Evolutionary conservation across 805 yeast genomes (phyloP), one percentile per base, ranked within the genome.

Genomic region (Candida chilensis): DNA sequence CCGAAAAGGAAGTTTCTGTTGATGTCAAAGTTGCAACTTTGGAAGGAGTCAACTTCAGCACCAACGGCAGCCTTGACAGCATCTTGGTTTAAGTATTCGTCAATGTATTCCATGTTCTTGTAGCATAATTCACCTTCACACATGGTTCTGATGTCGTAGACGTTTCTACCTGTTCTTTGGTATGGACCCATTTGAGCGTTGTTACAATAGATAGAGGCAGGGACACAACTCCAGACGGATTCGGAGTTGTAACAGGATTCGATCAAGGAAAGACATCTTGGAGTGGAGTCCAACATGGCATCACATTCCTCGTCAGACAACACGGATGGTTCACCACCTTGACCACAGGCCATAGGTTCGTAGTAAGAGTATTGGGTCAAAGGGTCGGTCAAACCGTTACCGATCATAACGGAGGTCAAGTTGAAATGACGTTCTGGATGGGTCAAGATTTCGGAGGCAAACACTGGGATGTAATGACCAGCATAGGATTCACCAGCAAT

Each of bases 401-500:
- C 97, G 46, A 88, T 88, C 50, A 90, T 49, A 13, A 88, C 78
- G 3, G 95, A 83, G 9, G 81, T 60, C 41, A 87, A 64, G 44
- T 84, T 73, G 47, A 79, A 76, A 44, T 56, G 49, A 40, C 75
- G 60, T 47, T 77, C 79, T 16, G 70, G 64, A 45, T 82, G 85
- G 24, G 71, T 61, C 44, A 84, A 59, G 43, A 87, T 85, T 54
- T 85, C 94, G 35, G 72, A 52, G 5, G 94, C 94, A 56, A 87
- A 83, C 7, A 71, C 83, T 14, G 98, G 98, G 40, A 88, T 82
- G 58, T 90, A 88, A 50, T 86, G 94, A 30, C 96, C 96, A 13
- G 90, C 96, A 48, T 88, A 87, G 6, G 94, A 81, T 52, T 87
- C 96, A 41, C 96, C 96, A 27, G 95, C 80, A 50, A 87, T 82